phyloP scores from a whole-genome alignment of 2,329 filamentous ascomycete genomes.

The Paecilomyces sp. region DNA sequence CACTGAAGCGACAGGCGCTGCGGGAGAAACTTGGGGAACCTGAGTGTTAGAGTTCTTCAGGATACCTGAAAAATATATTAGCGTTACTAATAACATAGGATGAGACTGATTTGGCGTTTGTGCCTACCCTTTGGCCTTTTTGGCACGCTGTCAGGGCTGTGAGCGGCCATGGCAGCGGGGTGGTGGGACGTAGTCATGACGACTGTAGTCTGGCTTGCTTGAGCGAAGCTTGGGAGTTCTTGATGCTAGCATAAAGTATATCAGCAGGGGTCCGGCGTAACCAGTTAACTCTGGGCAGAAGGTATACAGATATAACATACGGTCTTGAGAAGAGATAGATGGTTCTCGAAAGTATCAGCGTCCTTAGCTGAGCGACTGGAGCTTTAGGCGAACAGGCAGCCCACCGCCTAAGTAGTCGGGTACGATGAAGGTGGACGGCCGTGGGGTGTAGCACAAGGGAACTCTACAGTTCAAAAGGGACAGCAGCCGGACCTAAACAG shows the following conservation, averaged over 20 bases:
- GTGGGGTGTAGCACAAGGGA: background rate
- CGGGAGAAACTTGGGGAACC: constrained; percentile 44
- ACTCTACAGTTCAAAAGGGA: background rate
- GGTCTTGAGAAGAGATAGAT: background rate
- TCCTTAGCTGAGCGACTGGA: background rate
- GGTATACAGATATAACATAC: background rate
- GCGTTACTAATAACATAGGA: background rate
- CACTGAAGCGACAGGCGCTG: constrained; percentile 18
- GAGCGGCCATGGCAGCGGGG: background rate
- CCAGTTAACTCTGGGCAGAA: background rate
- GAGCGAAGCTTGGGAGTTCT: background rate
- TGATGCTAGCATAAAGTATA: background rate
- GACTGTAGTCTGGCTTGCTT: background rate
- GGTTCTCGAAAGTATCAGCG: background rate
- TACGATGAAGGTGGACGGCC: background rate
- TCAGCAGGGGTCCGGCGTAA: background rate
- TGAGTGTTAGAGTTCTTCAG: constrained; percentile 75
- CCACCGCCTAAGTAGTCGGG: background rate
- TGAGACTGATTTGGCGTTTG: background rate
- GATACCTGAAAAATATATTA: constrained; percentile 58
- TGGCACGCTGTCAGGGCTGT: background rate
- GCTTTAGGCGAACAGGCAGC: background rate
- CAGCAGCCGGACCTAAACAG: background rate
- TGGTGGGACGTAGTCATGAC: background rate
- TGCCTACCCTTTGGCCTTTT: background rate